Base-by-base conservation (phyloP, 2,329 filamentous ascomycete genomes). In the Graphilbum ipis-grandicollis region DNA sequence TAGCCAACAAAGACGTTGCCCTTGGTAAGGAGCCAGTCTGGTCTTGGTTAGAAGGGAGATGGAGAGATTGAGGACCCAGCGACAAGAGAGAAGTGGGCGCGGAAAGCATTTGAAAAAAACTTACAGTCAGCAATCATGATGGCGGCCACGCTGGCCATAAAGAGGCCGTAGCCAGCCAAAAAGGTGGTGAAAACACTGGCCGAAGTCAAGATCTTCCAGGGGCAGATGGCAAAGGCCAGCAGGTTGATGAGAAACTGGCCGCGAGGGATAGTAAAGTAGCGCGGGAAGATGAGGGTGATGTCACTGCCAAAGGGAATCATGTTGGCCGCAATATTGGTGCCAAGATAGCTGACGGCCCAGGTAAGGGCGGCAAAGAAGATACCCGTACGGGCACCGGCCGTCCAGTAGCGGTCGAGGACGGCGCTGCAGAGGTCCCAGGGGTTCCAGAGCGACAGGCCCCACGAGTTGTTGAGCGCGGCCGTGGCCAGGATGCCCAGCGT, bases 401-500 rank as follows among this genome's bases (percentile, higher is more conserved):
- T 36, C 42, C 41, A 45, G 35, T 45, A 41, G 31, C 42, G 44
- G 39, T 47, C 45, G 2, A 46, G 44, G 18, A 47, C 46, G 31
- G 46, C 47, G 9, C 37, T 36, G 13, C 45, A 36, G 7, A 49
- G 37, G 18, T 45, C 44, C 46, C 45, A 48, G 2, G 45, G 45
- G 36, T 49, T 49, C 47, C 47, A 49, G 19, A 44, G 37, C 7
- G 39, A 46, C 38, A 53, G 43, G 15, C 52, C 56, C 54, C 57
- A 62, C 9, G 45, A 44, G 37, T 59, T 57, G 46, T 62, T 60
- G 39, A 62, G 57, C 6, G 57, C 55, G 1, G 57, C 52, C 0
- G 59, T 62, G 1, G 56, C 50, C 14, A 62, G 46, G 40, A 64
- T 63, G n/a, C 61, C 60, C 5, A 63, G 48, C 34, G 50, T 50